These are phyloP conservation scores for Kodamaea lidongshanica DNA, from an alignment of 805 yeast species.

Conservation along the genomic window DNA sequence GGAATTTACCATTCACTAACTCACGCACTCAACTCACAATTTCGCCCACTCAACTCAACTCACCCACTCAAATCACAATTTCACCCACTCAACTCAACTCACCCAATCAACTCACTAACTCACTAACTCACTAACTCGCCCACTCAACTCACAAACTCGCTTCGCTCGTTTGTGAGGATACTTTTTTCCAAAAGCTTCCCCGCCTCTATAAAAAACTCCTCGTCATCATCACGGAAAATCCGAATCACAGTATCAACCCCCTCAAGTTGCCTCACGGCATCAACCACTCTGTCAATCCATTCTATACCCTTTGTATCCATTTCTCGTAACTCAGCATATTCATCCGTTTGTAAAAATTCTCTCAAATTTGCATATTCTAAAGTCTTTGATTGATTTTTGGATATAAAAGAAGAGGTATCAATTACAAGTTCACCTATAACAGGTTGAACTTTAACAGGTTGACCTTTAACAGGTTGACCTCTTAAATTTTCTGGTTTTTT, in stretches of 20 bases:
- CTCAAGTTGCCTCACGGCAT: slow-evolving; percentile 23
- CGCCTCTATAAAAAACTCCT: slow-evolving; percentile 20
- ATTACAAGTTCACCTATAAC: too few species aligned
- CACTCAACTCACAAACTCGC: too few species aligned
- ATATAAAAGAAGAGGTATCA: slow-evolving; percentile 29
- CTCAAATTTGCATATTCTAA: too few species aligned
- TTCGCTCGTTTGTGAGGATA: not conserved
- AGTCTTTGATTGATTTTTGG: slow-evolving; percentile 11
- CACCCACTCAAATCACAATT: not conserved
- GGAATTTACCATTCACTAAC: too few species aligned
- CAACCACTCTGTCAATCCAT: slow-evolving; percentile 31
- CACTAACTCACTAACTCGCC: too few species aligned
- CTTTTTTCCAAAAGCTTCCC: slow-evolving; percentile 5
- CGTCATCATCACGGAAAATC: slow-evolving; percentile 33
- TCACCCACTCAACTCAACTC: too few species aligned
- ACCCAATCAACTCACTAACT: too few species aligned
- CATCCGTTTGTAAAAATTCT: slow-evolving; percentile 18
- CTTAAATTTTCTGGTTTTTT: slow-evolving; percentile 39
- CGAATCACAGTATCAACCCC: slow-evolving; percentile 23
- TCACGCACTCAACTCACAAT: too few species aligned
- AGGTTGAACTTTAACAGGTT: too few species aligned
- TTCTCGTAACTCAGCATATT: slow-evolving; percentile 29
- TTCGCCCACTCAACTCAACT: too few species aligned
- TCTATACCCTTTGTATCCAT: slow-evolving; percentile 32
- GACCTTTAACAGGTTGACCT: too few species aligned